Base-by-base conservation (phyloP, 2,329 filamentous ascomycete species). In the Fusarium gaditjirri region DNA sequence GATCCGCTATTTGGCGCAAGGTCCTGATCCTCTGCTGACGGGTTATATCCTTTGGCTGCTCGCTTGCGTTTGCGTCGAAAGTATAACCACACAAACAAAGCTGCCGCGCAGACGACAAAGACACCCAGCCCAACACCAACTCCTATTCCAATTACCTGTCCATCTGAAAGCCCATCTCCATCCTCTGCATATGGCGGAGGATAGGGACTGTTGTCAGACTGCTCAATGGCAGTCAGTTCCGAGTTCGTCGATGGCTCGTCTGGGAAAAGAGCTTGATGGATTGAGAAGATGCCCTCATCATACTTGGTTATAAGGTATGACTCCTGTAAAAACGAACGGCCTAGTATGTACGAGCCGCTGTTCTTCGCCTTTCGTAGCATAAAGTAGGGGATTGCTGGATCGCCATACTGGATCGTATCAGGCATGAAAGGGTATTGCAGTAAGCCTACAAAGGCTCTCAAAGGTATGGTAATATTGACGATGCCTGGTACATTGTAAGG, bases 271-370 rank as follows among this genome's bases (percentile, higher is more conserved):
- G 89, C 88, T 73, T 90, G 86, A 60, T 89, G 85, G 29, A 92
- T 74, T 2, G 86, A 87, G 76, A 89, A 90, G 17, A 79, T 78
- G 21, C 79, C 82, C 39, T 83, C 83, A 67, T 90, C 88, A 74
- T 89, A 90, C 70, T 85, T 86, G 31, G 85, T 88, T 36, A 88
- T 84, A 10, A 90, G 79, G 66, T 90, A 90, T 4, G 91, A 87
- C 79, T 94, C 91, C 77, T 94, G 92, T 59, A 94, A 81, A 71
- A 94, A 93, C 0, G 88, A 87, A 38, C 91, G 86, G 12, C 92
- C 92, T 39, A 94, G 85, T 17, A 91, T 87, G 78, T 89, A 87
- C 70, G 89, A 85, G 19, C 83, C 83, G 39, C 85, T 84, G 62
- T 87, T 84, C 25, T 84, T 76, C 16, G 88, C 83, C 65, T 87